Evolutionary conservation across 164 flowering plant genomes (phyloP).

Genomic region (Platanus orientalis): DNA sequence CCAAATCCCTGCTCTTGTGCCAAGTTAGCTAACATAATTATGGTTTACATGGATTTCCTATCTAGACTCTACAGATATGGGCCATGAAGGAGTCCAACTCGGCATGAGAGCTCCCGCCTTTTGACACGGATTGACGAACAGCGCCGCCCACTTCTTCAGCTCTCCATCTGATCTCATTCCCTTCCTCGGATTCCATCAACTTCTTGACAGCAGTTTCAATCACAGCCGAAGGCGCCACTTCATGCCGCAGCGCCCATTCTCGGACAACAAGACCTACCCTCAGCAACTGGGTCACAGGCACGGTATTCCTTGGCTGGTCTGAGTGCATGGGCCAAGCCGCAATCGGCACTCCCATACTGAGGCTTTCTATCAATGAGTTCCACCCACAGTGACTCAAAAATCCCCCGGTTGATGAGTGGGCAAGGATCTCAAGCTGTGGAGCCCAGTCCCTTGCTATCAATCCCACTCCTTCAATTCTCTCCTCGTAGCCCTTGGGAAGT

Average conservation of each 20-base stretch:
- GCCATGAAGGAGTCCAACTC: conserved; percentile 50
- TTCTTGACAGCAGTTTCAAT: conserved; percentile 29
- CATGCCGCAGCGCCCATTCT: too few relatives aligned
- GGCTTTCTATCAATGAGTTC: conserved; percentile 57
- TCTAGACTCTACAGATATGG: conserved; percentile 47
- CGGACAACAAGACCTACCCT: too few relatives aligned
- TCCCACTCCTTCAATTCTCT: too few relatives aligned
- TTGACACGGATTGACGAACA: conserved; percentile 22
- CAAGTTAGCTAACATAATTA: too few relatives aligned
- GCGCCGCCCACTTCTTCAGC: conserved; percentile 33
- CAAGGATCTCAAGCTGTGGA: too few relatives aligned
- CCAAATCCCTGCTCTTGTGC: too few relatives aligned
- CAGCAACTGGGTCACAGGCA: conserved; percentile 37
- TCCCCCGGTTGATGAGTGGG: conserved; percentile 38
- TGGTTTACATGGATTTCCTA: too few relatives aligned
- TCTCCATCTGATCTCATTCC: conserved; percentile 46
- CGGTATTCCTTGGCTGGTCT: too few relatives aligned
- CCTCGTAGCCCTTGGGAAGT: too few relatives aligned
- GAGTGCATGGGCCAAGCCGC: conserved; percentile 79
- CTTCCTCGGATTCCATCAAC: conserved; percentile 50
- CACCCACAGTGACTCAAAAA: conserved; percentile 63
- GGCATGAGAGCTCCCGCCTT: conserved; percentile 34
- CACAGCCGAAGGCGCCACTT: conserved; percentile 14
- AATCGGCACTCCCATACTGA: conserved; percentile 50
- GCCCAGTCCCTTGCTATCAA: too few relatives aligned